Evolutionary conservation across 306 rosid species (phyloP).

Genomic region (Begonia loranthoides): DNA sequence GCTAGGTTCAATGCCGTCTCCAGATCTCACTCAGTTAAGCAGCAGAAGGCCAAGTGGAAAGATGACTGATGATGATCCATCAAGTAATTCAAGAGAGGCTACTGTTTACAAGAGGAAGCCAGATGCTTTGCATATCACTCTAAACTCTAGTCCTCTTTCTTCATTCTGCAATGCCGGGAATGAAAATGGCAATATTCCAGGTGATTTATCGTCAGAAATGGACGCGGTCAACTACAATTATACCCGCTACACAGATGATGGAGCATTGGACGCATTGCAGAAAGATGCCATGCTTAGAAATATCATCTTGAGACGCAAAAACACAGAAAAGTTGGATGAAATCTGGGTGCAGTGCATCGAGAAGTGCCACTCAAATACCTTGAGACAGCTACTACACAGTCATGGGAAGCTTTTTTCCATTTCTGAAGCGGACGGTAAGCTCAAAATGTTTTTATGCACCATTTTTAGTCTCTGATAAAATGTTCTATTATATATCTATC

Average conservation of each 20-base stretch:
- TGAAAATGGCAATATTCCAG: constrained; percentile 28
- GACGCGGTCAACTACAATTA: constrained; percentile 11
- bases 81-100: constrained; percentile 69
- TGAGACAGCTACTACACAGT: constrained; percentile 63
- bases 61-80: constrained; percentile 67
- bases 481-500: too few relatives aligned
- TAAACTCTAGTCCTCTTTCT: constrained; percentile 24
- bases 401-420: constrained; percentile 92
- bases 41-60: constrained; percentile 81
- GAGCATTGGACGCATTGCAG: constrained; percentile 36
- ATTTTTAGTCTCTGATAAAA: neutral
- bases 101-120: constrained; percentile 32
- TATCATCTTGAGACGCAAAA: constrained; percentile 40
- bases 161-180: constrained; percentile 33
- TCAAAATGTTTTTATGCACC: constrained; percentile 13
- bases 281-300: constrained; percentile 32
- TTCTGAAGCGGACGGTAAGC: constrained; percentile 77
- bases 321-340: constrained; percentile 50
- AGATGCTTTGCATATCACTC: constrained; percentile 40
- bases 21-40: constrained; percentile 60
- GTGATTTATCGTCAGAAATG: constrained; percentile 26
- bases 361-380: constrained; percentile 85
- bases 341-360: constrained; percentile 72
- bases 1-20: constrained; percentile 79
- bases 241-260: neutral